phyloP scores from a whole-genome alignment of 257 asterid genomes.

The Datura wrightii region DNA sequence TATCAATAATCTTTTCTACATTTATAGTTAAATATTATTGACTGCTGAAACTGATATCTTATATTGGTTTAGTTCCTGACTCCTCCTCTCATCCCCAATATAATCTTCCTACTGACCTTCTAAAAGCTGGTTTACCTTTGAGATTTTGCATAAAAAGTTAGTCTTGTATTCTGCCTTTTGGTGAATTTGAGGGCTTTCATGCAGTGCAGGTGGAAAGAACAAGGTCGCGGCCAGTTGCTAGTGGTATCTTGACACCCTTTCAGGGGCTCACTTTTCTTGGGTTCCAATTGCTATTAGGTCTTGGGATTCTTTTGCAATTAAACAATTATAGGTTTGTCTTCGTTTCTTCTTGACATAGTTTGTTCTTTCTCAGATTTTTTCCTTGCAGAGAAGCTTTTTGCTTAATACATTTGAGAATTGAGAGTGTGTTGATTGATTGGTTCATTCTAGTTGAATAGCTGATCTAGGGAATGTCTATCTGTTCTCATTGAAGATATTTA shows the following conservation, averaged over 20 bases:
- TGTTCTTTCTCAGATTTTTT: not conserved
- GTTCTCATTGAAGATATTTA: not conserved
- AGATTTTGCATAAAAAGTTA: not conserved
- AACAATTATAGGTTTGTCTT: conserved; percentile 74
- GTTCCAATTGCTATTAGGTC: conserved; percentile 82
- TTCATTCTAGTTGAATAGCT: not conserved
- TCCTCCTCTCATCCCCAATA: not conserved
- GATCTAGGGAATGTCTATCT: conserved; percentile 10
- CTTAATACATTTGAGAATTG: not conserved
- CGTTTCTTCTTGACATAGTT: conserved; percentile 26
- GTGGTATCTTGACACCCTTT: conserved; percentile 82
- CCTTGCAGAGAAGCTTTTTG: not conserved
- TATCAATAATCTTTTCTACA: not conserved
- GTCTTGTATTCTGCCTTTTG: conserved; percentile 9
- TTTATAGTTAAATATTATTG: not conserved
- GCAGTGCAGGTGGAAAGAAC: conserved; percentile 92
- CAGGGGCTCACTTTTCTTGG: conserved; percentile 88
- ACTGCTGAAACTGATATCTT: not conserved
- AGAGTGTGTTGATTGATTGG: not conserved
- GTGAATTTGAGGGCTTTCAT: conserved; percentile 48
- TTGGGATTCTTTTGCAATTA: conserved; percentile 86
- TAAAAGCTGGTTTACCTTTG: not conserved
- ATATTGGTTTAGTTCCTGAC: not conserved
- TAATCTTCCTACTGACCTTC: not conserved
- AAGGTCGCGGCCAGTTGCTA: conserved; percentile 84